Evolutionary conservation across 352 stramenopile species (phyloP), one percentile per base, ranked within the genome.

Genomic region (Globisporangium recalcitrans): DNA sequence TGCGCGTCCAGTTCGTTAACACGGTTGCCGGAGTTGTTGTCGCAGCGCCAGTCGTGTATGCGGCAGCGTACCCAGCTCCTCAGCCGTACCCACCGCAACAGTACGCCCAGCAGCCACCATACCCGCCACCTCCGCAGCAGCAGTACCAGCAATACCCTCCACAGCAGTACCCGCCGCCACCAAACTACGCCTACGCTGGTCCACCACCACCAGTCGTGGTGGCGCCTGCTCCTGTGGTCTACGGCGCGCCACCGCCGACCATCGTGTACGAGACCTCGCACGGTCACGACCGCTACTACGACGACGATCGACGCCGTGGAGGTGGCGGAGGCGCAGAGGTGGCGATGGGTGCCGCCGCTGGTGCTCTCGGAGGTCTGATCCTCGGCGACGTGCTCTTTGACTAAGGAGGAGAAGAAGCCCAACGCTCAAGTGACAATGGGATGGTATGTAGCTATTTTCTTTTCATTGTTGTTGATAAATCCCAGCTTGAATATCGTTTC

Each of bases 311-410:
- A 46, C 38, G 38, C 38, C 16, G 16, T 46, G 8, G 38, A 46
- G 38, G 38, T 21, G 27, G 27, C 32, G 66, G 63, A 52, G 73
- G 36, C 4, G 71, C 65, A 13, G 52, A 78, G 24, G 72, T 91
- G 63, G 85, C 83, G 10, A 73, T 95, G 55, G 85, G 85, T 24
- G 74, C 89, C 22, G 85, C 81, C n/a, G 83, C 79, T 3, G 83
- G 83, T 58, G 65, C 90, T 16, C 64, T 91, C 40, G 85, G 85
- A 48, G 85, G 85, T 7, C 65, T 91, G 62, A 54, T 95, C 32
- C 72, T 95, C 0, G 85, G 83, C 21, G 85, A 91, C 68, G 70
- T 74, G 14, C 63, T 91, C 24, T 90, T 90, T 52, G 68, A 82
- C 42, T 73, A 64, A 31, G 8, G 16, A 27, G 29, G 14, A 8